Percentiles rank a stretch among this genome's conserved stretches.
These are phyloP conservation scores for Lachancea dasiensis DNA, from an alignment of 805 yeast genomes.

Conservation along the genomic window DNA sequence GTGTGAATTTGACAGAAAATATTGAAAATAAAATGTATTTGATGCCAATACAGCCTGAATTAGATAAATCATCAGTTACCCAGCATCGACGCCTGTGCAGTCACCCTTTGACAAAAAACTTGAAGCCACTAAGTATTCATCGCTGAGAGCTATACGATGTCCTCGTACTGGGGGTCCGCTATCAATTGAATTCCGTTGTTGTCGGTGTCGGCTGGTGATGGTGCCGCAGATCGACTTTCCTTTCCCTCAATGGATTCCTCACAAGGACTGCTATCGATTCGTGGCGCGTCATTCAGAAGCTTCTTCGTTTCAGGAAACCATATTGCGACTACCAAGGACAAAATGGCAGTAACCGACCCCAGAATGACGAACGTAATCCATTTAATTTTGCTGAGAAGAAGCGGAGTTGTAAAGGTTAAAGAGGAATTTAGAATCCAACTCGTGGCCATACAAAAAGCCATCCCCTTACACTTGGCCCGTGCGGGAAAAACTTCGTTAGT, in stretches of 20 bases:
- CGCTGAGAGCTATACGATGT: no score
- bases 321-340: constrained; percentile 29
- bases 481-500: constrained; percentile 45
- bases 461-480: constrained; percentile 41
- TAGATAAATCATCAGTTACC: no score
- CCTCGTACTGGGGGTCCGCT: background rate
- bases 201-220: constrained; percentile 3
- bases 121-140: no score
- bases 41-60: no score
- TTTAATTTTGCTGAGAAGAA: constrained; percentile 32
- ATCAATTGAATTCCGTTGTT: background rate
- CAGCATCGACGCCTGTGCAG: no score
- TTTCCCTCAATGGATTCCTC: background rate
- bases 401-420: constrained; percentile 38
- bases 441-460: constrained; percentile 40
- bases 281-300: constrained; percentile 27
- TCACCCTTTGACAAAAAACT: no score
- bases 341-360: constrained; percentile 32
- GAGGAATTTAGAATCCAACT: constrained; percentile 40
- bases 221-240: constrained; percentile 5
- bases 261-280: constrained; percentile 16
- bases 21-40: no score
- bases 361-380: constrained; percentile 39
- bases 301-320: constrained; percentile 43
- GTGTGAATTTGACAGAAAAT: constrained; percentile 9